Evolutionary conservation across 2,329 filamentous ascomycete genomes (phyloP), one percentile per base, ranked within the genome.

Genomic region (Fusarium buharicum): DNA sequence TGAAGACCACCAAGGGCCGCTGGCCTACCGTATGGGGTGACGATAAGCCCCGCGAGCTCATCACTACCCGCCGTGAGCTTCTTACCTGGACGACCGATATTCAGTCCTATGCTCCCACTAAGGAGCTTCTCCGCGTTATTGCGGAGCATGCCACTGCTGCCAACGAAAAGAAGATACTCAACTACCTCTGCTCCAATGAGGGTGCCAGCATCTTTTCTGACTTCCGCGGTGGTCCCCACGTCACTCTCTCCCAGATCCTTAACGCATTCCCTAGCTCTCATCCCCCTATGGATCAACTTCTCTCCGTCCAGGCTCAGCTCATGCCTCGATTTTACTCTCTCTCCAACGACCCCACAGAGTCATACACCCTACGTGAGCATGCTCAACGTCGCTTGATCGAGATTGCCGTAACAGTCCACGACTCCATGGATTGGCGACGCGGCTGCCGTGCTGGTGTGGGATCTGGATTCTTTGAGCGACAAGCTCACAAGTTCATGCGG

Each of bases 1-100:
- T 98, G 67, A 88, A 88, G 74, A 98, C 95, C 1, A 86, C 84
- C 31, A 86, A 83, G 59, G 94, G 94, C 30, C 86, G 95, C 45
- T 99, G 94, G 94, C 95, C 95, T 4, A 99, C 95, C 1, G 96
- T 99, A 45, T 99, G 95, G 95, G 95, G 94, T 37, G 92, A 96
- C 3, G 94, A 98, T 17, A 79, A 91, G 75, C 78, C 93, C 7
- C 87, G 95, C 53, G 89, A 95, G 73, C 81, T 99, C n/a, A 82
- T 93, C 52, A 97, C 94, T 4, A 98, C 93, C 0, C 88, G 94
- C 43, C 86, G 94, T 45, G 94, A 96, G 74, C 81, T 99, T n/a
- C 81, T 99, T 51, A 96, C 90, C 10, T 99, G 95, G 95, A 97
- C 93, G 74, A 89, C 90, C 22, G 95, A 99, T 74, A 87, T 98